A percentile compares a stretch with the other conserved stretches of the same genome.
Evolutionary conservation across 139 green algal species (phyloP).

Genomic region (Zygnema cylindricum): DNA sequence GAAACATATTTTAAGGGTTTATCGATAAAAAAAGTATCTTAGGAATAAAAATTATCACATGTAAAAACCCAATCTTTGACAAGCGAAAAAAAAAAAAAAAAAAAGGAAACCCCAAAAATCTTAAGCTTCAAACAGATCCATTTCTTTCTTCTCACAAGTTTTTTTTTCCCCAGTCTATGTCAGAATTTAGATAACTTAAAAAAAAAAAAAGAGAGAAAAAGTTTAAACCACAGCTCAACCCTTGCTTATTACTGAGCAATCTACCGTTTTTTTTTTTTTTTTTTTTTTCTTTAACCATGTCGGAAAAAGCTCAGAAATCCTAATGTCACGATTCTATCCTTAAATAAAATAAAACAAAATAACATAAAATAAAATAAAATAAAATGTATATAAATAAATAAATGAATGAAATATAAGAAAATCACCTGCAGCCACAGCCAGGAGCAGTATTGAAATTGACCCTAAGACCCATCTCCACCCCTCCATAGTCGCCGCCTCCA

Average conservation of each 20-base stretch:
- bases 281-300: no score
- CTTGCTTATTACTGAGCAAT: no score
- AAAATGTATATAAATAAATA: neutral
- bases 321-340: no score
- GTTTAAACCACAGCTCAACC: no score
- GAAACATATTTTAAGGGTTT: no score
- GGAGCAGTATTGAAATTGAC: neutral
- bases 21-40: neutral
- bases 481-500: neutral
- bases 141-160: neutral
- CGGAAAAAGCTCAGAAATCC: no score
- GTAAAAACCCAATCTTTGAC: neutral
- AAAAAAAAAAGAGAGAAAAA: no score
- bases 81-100: neutral
- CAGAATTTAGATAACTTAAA: no score
- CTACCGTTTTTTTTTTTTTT: no score
- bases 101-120: neutral
- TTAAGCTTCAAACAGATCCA: neutral
- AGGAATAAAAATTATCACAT: neutral
- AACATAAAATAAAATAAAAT: no score
- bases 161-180: no score
- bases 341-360: no score
- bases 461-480: neutral
- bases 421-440: neutral
- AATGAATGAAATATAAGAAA: neutral